Evolutionary conservation across 441 rosid species (phyloP), one percentile per base, ranked within the genome.

Genomic region (Erodium chrysanthum): DNA sequence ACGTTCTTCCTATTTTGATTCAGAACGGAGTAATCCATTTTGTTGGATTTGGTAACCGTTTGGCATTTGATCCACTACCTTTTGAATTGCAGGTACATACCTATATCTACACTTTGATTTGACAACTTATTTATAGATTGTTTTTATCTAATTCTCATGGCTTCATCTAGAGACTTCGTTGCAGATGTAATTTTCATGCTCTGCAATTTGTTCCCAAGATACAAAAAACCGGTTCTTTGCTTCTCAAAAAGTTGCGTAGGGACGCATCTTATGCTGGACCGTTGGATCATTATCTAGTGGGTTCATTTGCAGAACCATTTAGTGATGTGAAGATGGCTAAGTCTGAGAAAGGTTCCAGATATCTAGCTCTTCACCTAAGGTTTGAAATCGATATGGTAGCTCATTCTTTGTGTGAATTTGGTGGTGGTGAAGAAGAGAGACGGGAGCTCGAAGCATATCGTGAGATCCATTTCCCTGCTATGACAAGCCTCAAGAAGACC

Each of bases 331-430:
- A 82, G 72, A 67, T 61, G 0, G 79, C 73, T 66, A 82, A 46
- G 66, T 67, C 78, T 6, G 76, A 44, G 44, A 91, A 88, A 73
- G 76, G 84, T 75, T 83, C 95, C 23, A 87, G 70, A 80, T 95
- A 87, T 78, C 84, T 95, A 70, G 89, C 96, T 50, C 62, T 95
- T 33, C 99, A 92, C 74, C 81, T 95, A 72, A 84, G 99, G 70
- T 95, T 92, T 71, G 99, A 95, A 81, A 90, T 95, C 7, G 98
- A 95, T 68, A 95, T 95, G 99, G 93, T 92, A 27, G 98, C 99
- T 74, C 98, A 95, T 85, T 95, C 99, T 61, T 79, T 88, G 7
- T 95, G 99, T 64, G 89, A 92, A 69, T 95, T 84, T 65, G 96
- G 99, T 67, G 97, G 97, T 58, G 99, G 95, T 0, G 89, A 86